Conservation (phyloP, 73 alveolate genomes). For the Paramecium pentaurelia region DNA sequence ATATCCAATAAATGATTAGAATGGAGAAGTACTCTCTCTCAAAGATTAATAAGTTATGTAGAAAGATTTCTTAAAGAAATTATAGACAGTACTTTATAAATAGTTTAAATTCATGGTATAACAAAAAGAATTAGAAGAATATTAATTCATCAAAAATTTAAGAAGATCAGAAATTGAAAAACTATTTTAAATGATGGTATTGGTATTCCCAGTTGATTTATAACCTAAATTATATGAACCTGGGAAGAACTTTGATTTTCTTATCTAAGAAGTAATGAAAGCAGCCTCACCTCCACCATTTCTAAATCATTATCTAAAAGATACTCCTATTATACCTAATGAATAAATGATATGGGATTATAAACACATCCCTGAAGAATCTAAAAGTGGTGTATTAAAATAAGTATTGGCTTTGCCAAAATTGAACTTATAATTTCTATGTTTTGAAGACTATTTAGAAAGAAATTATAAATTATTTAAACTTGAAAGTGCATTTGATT, state of each 20-base stretch:
- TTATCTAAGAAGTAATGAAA: constrained; percentile 25
- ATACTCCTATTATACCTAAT: constrained; percentile 25
- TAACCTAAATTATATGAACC: constrained; percentile 12
- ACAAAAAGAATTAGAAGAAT: constrained; percentile 34
- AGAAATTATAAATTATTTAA: constrained; percentile 38
- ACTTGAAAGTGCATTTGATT: constrained; percentile 35
- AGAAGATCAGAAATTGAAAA: constrained; percentile 38
- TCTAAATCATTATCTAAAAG: neutral
- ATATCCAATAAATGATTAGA: constrained; percentile 12
- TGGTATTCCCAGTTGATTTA: constrained; percentile 9
- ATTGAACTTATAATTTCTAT: neutral
- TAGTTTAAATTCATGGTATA: constrained; percentile 23
- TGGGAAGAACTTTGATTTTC: constrained; percentile 20
- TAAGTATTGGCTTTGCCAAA: constrained; percentile 24
- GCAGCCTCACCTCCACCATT: neutral
- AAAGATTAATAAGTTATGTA: neutral
- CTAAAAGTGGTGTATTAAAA: constrained; percentile 1
- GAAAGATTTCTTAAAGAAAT: constrained; percentile 34
- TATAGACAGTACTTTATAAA: constrained; percentile 16
- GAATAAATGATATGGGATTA: constrained; percentile 49
- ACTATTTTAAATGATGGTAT: neutral
- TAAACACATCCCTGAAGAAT: constrained; percentile 37
- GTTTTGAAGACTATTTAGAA: constrained; percentile 47
- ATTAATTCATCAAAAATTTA: constrained; percentile 11
- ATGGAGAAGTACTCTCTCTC: neutral